Evolutionary conservation across 2,329 filamentous ascomycete genomes (phyloP), one percentile per base, ranked within the genome.

Genomic region (Fusarium penzigii): DNA sequence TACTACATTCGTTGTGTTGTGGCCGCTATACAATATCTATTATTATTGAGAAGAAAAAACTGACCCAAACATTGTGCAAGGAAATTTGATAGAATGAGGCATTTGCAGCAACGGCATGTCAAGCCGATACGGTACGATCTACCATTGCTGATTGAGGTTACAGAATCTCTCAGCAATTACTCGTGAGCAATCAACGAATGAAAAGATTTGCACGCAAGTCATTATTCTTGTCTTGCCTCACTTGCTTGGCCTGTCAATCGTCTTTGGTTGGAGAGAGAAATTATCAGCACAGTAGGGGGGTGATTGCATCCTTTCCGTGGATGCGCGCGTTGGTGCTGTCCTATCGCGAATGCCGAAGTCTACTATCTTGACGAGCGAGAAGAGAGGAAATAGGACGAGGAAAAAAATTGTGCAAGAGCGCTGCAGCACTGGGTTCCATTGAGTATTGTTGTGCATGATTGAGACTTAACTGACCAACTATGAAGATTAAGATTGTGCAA

Each of bases 321-420:
- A 53, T 44, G 36, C 34, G 32, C 41, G 50, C 45, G 42, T 55
- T 42, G 40, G 44, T 39, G 44, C 45, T 54, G 48, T 48, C 40
- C 32, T 48, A 49, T 57, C 52, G 56, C 45, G 44, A 53, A 52
- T 49, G 46, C 44, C 51, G 57, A 60, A 13, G 39, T 60, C 45
- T 60, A 56, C 54, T 51, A 38, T 45, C 44, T 55, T 48, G 55
- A 50, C 57, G 42, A 17, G 25, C 32, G 42, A 44, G 42, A 38
- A 20, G 34, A n/a, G 39, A 17, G 58, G 42, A 49, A 52, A 42
- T 20, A 49, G n/a, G 34, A 55, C 20, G 16, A 17, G 13, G 9
- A 16, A 9, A 52, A 45, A 46, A 51, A 39, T 36, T 46, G 46
- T 56, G 51, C 48, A 42, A 39, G 49, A 56, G 39, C 5, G 47